These are phyloP conservation scores for Phycomyces blakesleeanus DNA, from an alignment of 192 early-diverging fungal genomes.

Conservation along the genomic window DNA sequence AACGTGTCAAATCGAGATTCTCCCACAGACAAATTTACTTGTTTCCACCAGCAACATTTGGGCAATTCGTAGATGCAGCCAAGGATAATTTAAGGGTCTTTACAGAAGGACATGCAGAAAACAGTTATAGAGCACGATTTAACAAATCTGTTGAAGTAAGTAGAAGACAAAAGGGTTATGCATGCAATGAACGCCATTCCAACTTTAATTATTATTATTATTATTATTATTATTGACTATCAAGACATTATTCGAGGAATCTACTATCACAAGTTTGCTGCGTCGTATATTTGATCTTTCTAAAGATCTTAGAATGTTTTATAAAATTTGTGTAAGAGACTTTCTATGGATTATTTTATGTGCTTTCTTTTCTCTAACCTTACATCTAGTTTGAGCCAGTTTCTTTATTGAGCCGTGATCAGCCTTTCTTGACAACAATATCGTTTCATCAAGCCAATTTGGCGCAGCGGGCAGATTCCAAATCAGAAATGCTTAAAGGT, in stretches of 20 bases:
- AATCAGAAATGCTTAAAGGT: conserved; percentile 53
- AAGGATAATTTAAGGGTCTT: conserved; percentile 43
- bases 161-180: conserved; percentile 13
- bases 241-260: conserved; percentile 45
- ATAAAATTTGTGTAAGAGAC: conserved; percentile 48
- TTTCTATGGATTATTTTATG: not conserved
- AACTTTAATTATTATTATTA: no score
- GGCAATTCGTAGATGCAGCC: conserved; percentile 57
- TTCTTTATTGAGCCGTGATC: conserved; percentile 21
- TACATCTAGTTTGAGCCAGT: conserved; percentile 45
- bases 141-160: conserved; percentile 45
- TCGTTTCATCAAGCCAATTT: conserved; percentile 39
- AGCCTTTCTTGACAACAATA: conserved; percentile 35
- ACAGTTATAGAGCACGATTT: conserved; percentile 39
- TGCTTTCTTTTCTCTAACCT: not conserved
- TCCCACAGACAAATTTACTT: conserved; percentile 81
- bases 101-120: conserved; percentile 6
- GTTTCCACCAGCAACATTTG: conserved; percentile 51
- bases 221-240: not conserved
- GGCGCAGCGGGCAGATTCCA: conserved; percentile 45
- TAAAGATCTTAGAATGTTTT: conserved; percentile 53
- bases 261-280: conserved; percentile 37
- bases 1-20: conserved; percentile 92
- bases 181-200: no score
- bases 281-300: conserved; percentile 55